Evolutionary conservation across 495 filamentous ascomycete genomes (phyloP), one percentile per base, ranked within the genome.

Genomic region (Gamarada debralockiae): DNA sequence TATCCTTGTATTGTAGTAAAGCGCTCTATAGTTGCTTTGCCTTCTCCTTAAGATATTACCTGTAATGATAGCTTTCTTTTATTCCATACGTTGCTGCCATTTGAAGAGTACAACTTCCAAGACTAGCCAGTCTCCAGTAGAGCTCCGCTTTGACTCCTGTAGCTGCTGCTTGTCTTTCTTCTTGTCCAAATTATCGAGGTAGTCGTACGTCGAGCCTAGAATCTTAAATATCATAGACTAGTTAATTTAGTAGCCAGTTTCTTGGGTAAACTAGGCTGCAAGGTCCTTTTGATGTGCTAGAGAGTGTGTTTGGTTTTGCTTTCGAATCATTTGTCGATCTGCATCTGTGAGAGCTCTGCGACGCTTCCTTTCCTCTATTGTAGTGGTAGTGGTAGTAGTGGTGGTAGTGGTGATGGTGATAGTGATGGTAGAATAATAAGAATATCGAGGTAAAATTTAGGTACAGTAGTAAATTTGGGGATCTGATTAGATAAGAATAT

Each of bases 11-110:
- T 47, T 63, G 57, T 4, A 53, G 41, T 13, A 66, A 50, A 31
- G 39, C 22, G 14, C 15, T 20, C 55, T 50, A 66, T n/a, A 65
- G 44, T 40, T 66, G 29, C 18, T 46, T 45, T 2, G 58, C 61
- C 43, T 64, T 14, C 64, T n/a, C n/a, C n/a, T n/a, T n/a, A n/a
- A n/a, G n/a, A n/a, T n/a, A n/a, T n/a, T n/a, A n/a, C n/a, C n/a
- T n/a, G n/a, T n/a, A n/a, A n/a, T n/a, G n/a, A n/a, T n/a, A n/a
- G n/a, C n/a, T n/a, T n/a, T n/a, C n/a, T n/a, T n/a, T n/a, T n/a
- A n/a, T n/a, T n/a, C n/a, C n/a, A n/a, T n/a, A n/a, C n/a, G n/a
- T n/a, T n/a, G n/a, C n/a, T n/a, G n/a, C n/a, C n/a, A n/a, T n/a
- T n/a, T n/a, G n/a, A n/a, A n/a, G n/a, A n/a, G 48, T 4, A 24